phyloP scores from a whole-genome alignment of 1,284 basidiomycete species.

The Pyrrhoderma noxium region DNA sequence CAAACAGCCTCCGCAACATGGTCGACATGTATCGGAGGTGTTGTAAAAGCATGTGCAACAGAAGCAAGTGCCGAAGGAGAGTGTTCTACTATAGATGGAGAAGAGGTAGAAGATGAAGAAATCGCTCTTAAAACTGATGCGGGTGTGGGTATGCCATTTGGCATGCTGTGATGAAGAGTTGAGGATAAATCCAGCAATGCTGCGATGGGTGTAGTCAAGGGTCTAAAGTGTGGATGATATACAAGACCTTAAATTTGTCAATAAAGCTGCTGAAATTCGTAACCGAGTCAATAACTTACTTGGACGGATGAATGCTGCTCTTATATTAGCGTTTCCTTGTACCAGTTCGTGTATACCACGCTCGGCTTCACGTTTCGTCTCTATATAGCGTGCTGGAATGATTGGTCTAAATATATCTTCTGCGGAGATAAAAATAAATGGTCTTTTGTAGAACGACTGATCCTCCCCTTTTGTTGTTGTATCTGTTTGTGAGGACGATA shows the following conservation, averaged over 20 bases:
- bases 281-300: conserved; percentile 44
- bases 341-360: conserved; percentile 50
- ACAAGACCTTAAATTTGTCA: conserved; percentile 67
- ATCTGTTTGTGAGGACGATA: conserved; percentile 21
- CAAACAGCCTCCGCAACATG: conserved; percentile 87
- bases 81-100: conserved; percentile 25
- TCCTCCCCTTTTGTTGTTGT: background rate
- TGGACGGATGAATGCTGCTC: conserved; percentile 77
- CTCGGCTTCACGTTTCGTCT: conserved; percentile 89
- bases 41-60: conserved; percentile 69
- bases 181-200: conserved; percentile 79
- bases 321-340: conserved; percentile 35
- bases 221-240: conserved; percentile 91
- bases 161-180: conserved; percentile 49
- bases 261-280: conserved; percentile 17
- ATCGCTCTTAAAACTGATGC: conserved; percentile 45
- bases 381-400: conserved; percentile 79
- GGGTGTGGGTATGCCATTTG: conserved; percentile 56
- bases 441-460: conserved; percentile 33
- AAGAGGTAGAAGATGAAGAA: conserved; percentile 3
- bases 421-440: conserved; percentile 93
- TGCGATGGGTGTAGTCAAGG: conserved; percentile 81
- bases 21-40: conserved; percentile 92
- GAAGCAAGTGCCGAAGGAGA: conserved; percentile 49
- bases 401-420: conserved; percentile 89